phyloP scores from a whole-genome alignment of 768 basidiomycete species.

The Artomyces pyxidatus region DNA sequence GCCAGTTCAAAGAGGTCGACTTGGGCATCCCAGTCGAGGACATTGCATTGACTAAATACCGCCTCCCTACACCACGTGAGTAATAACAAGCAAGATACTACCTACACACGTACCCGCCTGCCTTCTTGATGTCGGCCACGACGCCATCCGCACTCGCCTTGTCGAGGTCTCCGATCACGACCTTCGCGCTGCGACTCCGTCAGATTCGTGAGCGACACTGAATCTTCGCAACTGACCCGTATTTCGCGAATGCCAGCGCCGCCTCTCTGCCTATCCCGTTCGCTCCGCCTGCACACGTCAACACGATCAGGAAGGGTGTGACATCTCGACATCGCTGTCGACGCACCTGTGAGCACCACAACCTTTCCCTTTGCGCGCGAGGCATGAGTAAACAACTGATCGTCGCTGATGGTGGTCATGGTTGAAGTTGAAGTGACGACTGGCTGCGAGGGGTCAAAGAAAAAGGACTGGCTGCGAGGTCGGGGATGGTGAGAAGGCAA shows the following conservation, averaged over 20 bases:
- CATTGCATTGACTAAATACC: constrained; percentile 12
- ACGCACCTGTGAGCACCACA: constrained; percentile 21
- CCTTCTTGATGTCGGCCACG: constrained; percentile 5
- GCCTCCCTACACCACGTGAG: constrained; percentile 9
- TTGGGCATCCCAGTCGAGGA: constrained; percentile 19
- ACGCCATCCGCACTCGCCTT: constrained; percentile 3
- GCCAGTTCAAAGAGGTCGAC: constrained; percentile 25
- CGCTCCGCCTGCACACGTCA: constrained; percentile 17
- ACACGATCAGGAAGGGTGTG: too few species aligned
- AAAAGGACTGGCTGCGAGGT: too few species aligned
- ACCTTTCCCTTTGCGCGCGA: constrained; percentile 19
- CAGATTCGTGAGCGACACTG: not conserved
- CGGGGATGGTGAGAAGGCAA: too few species aligned
- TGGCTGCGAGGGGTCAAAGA: too few species aligned
- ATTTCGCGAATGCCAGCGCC: constrained; percentile 16
- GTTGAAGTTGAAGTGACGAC: too few species aligned
- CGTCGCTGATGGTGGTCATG: constrained; percentile 20
- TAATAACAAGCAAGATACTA: not conserved
- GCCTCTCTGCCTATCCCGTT: constrained; percentile 21
- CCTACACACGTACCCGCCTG: constrained; percentile 14
- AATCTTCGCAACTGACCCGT: constrained; percentile 13
- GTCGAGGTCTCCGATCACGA: constrained; percentile 13
- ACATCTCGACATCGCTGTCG: too few species aligned
- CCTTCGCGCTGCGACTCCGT: constrained; percentile 15
- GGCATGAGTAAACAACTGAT: constrained; percentile 14